phyloP scores from a whole-genome alignment of 768 basidiomycete species.

The Mycena indigotica region DNA sequence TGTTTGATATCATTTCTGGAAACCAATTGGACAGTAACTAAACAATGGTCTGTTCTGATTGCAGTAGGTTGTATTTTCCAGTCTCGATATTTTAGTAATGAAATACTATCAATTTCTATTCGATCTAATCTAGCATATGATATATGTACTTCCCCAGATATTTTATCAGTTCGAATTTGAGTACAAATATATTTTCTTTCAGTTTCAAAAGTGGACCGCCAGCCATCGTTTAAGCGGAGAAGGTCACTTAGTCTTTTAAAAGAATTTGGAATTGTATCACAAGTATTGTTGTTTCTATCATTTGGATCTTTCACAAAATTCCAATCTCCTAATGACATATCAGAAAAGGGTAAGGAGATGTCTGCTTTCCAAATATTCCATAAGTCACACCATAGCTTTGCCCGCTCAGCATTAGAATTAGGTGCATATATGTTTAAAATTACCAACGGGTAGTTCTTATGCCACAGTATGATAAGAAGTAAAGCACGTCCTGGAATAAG shows the following conservation, averaged over 20 bases:
- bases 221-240: constrained; percentile 8
- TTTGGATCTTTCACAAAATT: constrained; percentile 28
- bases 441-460: background rate
- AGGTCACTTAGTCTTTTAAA: background rate
- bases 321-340: constrained; percentile 27
- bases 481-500: constrained; percentile 22
- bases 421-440: constrained; percentile 29
- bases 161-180: background rate
- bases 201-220: constrained; percentile 7
- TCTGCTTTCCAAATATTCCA: constrained; percentile 1
- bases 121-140: constrained; percentile 6
- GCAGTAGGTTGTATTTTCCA: constrained; percentile 6
- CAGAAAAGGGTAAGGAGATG: background rate
- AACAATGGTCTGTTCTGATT: constrained; percentile 10
- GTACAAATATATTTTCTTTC: background rate
- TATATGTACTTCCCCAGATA: background rate
- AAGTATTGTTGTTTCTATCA: constrained; percentile 15
- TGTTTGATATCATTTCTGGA: background rate
- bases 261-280: background rate
- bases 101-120: background rate
- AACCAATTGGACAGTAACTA: constrained; percentile 3
- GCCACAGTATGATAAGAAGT: constrained; percentile 16
- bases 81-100: background rate
- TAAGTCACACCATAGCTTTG: background rate
- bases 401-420: background rate